Evolutionary conservation across 441 rosid species (phyloP).

Genomic region (Mallotus japonicus): DNA sequence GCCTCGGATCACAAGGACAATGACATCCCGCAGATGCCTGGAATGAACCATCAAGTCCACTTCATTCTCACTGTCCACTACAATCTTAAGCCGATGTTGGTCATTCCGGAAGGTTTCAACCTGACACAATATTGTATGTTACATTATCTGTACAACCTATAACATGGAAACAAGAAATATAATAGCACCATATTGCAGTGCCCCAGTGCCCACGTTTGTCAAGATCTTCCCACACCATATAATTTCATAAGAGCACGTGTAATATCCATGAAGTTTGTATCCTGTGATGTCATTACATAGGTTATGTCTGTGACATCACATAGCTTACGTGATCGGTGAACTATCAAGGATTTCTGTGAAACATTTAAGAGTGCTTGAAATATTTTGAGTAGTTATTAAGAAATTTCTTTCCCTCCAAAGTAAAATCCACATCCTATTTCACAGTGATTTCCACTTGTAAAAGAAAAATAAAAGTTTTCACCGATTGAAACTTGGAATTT

Average conservation of each 20-base stretch:
- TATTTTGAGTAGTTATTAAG: background rate
- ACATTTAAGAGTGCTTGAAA: background rate
- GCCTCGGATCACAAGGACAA: slow-evolving; percentile 83
- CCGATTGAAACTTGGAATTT: no score
- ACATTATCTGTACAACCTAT: background rate
- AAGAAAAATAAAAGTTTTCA: no score
- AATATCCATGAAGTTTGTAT: background rate
- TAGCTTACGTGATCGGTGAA: background rate
- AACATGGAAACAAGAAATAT: background rate
- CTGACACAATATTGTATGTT: slow-evolving; percentile 35
- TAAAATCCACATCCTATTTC: background rate
- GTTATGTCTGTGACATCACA: background rate
- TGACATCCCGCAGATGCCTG: slow-evolving; percentile 70
- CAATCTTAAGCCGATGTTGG: slow-evolving; percentile 76
- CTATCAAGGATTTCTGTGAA: background rate
- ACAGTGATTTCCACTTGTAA: background rate
- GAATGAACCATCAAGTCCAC: slow-evolving; percentile 83
- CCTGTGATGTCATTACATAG: background rate
- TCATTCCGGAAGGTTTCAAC: slow-evolving; percentile 83
- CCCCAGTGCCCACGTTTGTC: background rate
- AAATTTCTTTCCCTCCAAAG: background rate
- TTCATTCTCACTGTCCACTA: slow-evolving; percentile 84
- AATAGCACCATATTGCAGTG: background rate
- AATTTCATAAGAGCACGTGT: background rate
- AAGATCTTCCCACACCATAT: background rate